These are phyloP conservation scores for Vaccinium macrocarpon DNA, from an alignment of 148 eudicot genomes.

Conservation along the genomic window DNA sequence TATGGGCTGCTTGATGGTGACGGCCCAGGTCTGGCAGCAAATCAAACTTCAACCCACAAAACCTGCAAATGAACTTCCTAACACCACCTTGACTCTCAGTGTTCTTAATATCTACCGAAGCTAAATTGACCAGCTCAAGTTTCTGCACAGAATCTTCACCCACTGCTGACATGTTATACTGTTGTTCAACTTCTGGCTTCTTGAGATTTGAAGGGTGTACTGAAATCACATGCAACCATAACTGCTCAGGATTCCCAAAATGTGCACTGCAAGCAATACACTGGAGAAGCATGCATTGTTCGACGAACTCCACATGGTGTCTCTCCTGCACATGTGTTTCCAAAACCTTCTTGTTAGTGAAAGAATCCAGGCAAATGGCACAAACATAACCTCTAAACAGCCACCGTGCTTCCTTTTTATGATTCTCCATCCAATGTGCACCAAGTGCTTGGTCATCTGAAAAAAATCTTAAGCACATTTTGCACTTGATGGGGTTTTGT, in stretches of 20 bases:
- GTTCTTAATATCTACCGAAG: conserved; percentile 33
- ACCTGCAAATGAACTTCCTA: conserved; percentile 67
- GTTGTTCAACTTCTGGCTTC: conserved; percentile 38
- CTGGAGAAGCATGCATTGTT: conserved; percentile 90
- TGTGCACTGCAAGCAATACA: conserved; percentile 86
- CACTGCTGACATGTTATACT: conserved; percentile 9
- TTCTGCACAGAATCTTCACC: conserved; percentile 36
- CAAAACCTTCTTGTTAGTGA: conserved; percentile 81
- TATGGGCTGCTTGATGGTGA: conserved; percentile 99
- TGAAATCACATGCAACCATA: conserved; percentile 88
- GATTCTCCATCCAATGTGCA: conserved; percentile 73
- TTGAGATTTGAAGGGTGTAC: conserved; percentile 63
- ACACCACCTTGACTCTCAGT: conserved; percentile 40
- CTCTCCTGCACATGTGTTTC: conserved; percentile 93
- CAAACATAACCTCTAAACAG: conserved; percentile 93
- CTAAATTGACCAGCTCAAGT: conserved; percentile 23
- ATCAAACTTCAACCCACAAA: conserved; percentile 92
- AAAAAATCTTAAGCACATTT: conserved; percentile 62
- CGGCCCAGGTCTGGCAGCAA: conserved; percentile 97
- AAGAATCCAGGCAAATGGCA: conserved; percentile 95
- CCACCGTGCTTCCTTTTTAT: conserved; percentile 96
- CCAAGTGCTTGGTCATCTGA: conserved; percentile 67
- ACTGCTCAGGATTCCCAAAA: conserved; percentile 78
- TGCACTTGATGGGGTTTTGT: conserved; percentile 56
- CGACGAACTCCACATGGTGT: conserved; percentile 81